These are phyloP conservation scores for Prunus campanulata DNA, from an alignment of 306 rosid genomes.

Conservation along the genomic window DNA sequence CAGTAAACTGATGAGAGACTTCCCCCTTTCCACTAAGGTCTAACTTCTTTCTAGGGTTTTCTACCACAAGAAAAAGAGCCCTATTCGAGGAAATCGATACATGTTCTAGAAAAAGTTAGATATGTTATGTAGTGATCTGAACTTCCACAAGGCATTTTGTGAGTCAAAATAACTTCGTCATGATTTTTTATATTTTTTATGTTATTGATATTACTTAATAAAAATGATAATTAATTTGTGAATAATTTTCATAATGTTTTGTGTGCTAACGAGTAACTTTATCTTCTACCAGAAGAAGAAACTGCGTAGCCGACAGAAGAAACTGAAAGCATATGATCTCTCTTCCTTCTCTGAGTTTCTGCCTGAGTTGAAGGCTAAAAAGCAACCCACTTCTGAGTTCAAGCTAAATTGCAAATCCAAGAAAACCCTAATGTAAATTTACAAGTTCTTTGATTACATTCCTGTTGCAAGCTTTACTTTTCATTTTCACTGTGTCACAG, in stretches of 20 bases:
- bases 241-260: background rate
- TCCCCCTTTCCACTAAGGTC: background rate
- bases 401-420: constrained; percentile 30
- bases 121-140: no score
- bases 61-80: background rate
- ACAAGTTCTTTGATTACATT: background rate
- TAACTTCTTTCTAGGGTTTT: background rate
- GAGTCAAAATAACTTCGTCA: background rate
- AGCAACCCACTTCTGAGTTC: constrained; percentile 26
- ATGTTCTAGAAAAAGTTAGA: background rate
- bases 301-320: constrained; percentile 58
- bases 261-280: background rate
- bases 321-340: constrained; percentile 72
- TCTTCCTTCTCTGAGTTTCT: constrained; percentile 60
- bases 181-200: background rate
- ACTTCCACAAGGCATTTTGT: background rate
- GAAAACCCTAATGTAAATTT: constrained; percentile 56
- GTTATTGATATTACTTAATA: background rate
- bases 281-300: constrained; percentile 31
- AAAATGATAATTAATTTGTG: background rate
- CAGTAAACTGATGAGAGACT: background rate
- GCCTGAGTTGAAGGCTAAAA: constrained; percentile 48
- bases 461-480: background rate
- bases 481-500: background rate
- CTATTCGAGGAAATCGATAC: background rate